Evolutionary conservation across 345 rosid species (phyloP).

Genomic region (Anastatica hierochuntica): DNA sequence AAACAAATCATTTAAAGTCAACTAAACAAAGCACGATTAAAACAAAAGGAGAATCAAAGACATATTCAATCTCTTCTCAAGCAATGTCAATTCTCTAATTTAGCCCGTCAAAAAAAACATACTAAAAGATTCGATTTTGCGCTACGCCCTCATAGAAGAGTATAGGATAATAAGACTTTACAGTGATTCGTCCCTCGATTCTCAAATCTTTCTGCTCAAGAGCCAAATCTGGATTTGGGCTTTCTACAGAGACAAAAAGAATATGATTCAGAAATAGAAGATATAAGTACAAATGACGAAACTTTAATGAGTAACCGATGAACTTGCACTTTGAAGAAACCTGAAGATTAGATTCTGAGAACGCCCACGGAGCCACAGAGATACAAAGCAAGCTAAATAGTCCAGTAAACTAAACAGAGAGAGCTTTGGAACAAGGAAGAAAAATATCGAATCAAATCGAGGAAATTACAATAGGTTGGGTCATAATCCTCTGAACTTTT

Average conservation of each 20-base stretch:
- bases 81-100: not conserved
- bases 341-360: conserved; percentile 78
- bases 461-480: conserved; percentile 50
- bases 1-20: not conserved
- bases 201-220: conserved; percentile 79
- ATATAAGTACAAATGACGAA: not conserved
- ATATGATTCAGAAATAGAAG: not conserved
- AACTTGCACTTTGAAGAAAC: conserved; percentile 80
- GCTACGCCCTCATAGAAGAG: not conserved
- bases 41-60: not conserved
- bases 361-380: not conserved
- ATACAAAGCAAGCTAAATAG: not conserved
- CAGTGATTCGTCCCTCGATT: conserved; percentile 50
- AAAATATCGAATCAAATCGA: not conserved
- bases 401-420: conserved; percentile 5
- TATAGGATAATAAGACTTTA: not conserved
- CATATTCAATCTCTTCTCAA: not conserved
- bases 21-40: not conserved
- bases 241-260: conserved; percentile 34
- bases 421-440: not conserved
- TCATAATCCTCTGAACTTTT: conserved; percentile 67
- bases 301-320: not conserved
- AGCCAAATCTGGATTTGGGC: conserved; percentile 92
- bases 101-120: not conserved
- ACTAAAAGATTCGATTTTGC: not conserved